These are phyloP conservation scores for Fonsecaea monophora DNA, from an alignment of 2,329 filamentous ascomycete species.

Conservation along the genomic window DNA sequence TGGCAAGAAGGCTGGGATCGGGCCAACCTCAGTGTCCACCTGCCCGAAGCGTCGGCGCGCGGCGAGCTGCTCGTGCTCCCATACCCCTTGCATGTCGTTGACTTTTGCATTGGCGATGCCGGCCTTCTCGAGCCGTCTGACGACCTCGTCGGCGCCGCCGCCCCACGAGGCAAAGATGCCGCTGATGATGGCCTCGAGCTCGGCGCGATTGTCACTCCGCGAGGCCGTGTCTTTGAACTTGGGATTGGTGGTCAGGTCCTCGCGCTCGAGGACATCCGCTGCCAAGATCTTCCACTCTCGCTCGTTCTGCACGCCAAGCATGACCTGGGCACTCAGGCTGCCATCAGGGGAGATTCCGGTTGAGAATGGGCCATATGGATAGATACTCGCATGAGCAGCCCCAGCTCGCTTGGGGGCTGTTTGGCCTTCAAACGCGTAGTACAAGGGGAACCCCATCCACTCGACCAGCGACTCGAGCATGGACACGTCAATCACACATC, in stretches of 20 bases:
- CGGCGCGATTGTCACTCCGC: constrained; percentile 56
- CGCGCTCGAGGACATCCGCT: constrained; percentile 53
- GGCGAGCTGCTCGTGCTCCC: constrained; percentile 61
- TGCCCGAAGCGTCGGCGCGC: constrained; percentile 61
- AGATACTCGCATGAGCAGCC: constrained; percentile 62
- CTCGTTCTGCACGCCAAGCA: constrained; percentile 66
- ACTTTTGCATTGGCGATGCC: constrained; percentile 63
- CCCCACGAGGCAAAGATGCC: constrained; percentile 48
- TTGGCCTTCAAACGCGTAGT: constrained; percentile 59
- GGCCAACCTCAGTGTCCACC: constrained; percentile 56
- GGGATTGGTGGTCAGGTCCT: constrained; percentile 52
- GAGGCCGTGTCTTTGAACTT: constrained; percentile 58
- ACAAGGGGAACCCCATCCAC: constrained; percentile 65
- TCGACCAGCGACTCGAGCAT: constrained; percentile 66
- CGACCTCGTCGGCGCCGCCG: constrained; percentile 49
- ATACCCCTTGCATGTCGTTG: constrained; percentile 62
- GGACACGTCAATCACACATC: constrained; percentile 61
- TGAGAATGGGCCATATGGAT: constrained; percentile 63
- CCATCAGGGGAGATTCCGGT: constrained; percentile 48
- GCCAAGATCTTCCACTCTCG: constrained; percentile 62
- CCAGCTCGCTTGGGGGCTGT: constrained; percentile 55
- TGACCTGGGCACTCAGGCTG: constrained; percentile 52
- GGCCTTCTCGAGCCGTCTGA: constrained; percentile 54
- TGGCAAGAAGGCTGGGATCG: constrained; percentile 58
- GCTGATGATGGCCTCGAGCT: constrained; percentile 56